phyloP scores from a whole-genome alignment of 768 basidiomycete species.

The Phaffia tasmanica region DNA sequence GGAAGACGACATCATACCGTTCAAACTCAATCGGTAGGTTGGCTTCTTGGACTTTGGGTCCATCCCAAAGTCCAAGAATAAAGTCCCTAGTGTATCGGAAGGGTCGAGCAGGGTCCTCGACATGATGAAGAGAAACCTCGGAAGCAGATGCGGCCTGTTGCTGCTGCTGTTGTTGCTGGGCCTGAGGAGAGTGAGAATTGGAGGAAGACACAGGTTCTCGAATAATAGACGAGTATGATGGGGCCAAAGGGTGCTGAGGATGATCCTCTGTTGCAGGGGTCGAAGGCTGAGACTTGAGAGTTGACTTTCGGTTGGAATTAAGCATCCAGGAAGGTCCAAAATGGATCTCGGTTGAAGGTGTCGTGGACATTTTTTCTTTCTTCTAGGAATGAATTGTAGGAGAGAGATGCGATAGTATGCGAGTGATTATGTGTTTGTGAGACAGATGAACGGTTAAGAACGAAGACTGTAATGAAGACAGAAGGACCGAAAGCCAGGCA shows the following conservation, averaged over 20 bases:
- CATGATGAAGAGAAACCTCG: slow-evolving; percentile 5
- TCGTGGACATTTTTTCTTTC: no score
- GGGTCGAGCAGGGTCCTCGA: slow-evolving; percentile 21
- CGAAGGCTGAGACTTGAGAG: background rate
- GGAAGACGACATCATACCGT: slow-evolving; percentile 77
- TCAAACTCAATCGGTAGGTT: slow-evolving; percentile 75
- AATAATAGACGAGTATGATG: slow-evolving; percentile 26
- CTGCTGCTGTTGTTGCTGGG: no score
- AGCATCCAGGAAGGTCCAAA: slow-evolving; percentile 26
- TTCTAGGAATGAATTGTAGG: no score
- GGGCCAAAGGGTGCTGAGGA: slow-evolving; percentile 2
- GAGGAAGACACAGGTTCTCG: slow-evolving; percentile 3
- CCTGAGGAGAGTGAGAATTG: background rate
- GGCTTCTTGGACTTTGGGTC: slow-evolving; percentile 55
- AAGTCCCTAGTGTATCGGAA: slow-evolving; percentile 71
- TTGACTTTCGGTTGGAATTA: slow-evolving; percentile 14
- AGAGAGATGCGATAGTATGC: no score
- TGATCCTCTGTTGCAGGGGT: background rate
- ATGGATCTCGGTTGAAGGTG: slow-evolving; percentile 21
- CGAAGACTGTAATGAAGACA: no score
- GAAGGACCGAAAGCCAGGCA: no score
- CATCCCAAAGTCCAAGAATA: slow-evolving; percentile 68
- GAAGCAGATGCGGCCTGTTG: background rate
- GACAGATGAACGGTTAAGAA: no score
- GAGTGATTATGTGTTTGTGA: no score